phyloP scores from a whole-genome alignment of 495 filamentous ascomycete species.

The Aspergillus nidulans region DNA sequence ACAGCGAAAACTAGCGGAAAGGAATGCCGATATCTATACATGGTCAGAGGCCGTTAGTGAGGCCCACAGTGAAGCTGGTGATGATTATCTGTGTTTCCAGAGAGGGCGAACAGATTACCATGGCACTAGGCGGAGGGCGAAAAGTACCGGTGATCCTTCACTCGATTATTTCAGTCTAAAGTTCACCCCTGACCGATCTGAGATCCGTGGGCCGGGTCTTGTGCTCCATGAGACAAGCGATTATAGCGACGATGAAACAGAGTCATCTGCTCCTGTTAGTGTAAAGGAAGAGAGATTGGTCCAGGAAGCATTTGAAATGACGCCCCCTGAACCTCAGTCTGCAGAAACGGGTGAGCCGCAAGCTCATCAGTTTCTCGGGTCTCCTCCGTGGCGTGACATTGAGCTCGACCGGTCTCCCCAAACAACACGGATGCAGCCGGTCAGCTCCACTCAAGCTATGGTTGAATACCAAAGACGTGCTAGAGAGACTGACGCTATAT shows the following conservation, averaged over 20 bases:
- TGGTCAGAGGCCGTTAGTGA: slow-evolving; percentile 43
- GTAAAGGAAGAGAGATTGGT: slow-evolving; percentile 28
- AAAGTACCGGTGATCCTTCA: slow-evolving; percentile 43
- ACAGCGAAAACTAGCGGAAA: slow-evolving; percentile 36
- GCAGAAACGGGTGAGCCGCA: slow-evolving; percentile 22
- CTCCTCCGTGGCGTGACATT: slow-evolving; percentile 43
- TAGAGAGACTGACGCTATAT: slow-evolving; percentile 45
- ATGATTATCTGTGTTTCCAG: slow-evolving; percentile 20
- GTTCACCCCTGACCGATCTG: slow-evolving; percentile 15
- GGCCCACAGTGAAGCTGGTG: slow-evolving; percentile 39
- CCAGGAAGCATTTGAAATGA: slow-evolving; percentile 23
- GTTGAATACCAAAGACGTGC: slow-evolving; percentile 39
- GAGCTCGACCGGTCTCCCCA: slow-evolving; percentile 28
- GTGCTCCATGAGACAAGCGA: slow-evolving; percentile 45
- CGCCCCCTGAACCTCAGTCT: slow-evolving; percentile 17
- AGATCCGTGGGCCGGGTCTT: slow-evolving; percentile 44
- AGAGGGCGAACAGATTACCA: slow-evolving; percentile 19
- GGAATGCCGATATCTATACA: slow-evolving; percentile 39
- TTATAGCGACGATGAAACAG: slow-evolving; percentile 31
- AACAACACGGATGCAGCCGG: slow-evolving; percentile 36
- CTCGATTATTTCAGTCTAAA: slow-evolving; percentile 40
- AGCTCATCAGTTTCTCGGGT: slow-evolving; percentile 30
- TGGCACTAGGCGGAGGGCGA: slow-evolving; percentile 36
- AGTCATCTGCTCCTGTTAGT: slow-evolving; percentile 27
- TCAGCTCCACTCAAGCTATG: slow-evolving; percentile 44